Base-by-base conservation (phyloP, 129 eudicot genomes). In the Artemisia annua region DNA sequence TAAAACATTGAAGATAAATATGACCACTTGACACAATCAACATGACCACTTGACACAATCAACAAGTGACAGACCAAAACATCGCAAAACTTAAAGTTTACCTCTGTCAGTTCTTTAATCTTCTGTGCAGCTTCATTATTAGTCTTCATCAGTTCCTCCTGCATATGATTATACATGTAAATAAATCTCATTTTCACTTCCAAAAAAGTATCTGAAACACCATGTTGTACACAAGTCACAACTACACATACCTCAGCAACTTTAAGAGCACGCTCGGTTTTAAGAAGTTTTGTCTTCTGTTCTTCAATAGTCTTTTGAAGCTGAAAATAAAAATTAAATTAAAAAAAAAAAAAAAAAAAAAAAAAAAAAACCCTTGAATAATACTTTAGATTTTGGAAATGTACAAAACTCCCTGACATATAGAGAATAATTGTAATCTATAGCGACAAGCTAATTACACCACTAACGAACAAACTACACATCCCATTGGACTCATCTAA, bases 111-210 rank as follows among this genome's bases (percentile, higher is more conserved):
- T 74, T 86, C 90, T 78, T 73, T 82, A 48, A 72, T 48, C 75
- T 80, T 80, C n/a, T 80, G 77, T 49, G 91, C 69, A 64, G 95
- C 95, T 82, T 91, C 95, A 75, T 73, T 59, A 69, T 86, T 91
- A 69, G 95, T 89, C 80, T 82, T 91, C 88, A 83, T 77, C 60
- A 88, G 80, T 83, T 88, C 97, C 77, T 91, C 97, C 97, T 91
- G 71, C 59, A 78, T 32, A 61, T 48, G 26, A 35, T 70, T 64
- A 48, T 13, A 52, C 4, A 75, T 75, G 57, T 24, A 52, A 22
- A 80, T 52, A 73, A 59, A 63, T 53, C 63, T 43, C 64, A 48
- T 58, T 14, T 69, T 64, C 53, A 46, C 69, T 19, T 74, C 28
- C 51, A 55, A 28, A 66, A 11, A 28, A 61, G 48, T 22, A 64